Evolutionary conservation across 495 filamentous ascomycete genomes (phyloP).

Genomic region (Haplographium delicatum): DNA sequence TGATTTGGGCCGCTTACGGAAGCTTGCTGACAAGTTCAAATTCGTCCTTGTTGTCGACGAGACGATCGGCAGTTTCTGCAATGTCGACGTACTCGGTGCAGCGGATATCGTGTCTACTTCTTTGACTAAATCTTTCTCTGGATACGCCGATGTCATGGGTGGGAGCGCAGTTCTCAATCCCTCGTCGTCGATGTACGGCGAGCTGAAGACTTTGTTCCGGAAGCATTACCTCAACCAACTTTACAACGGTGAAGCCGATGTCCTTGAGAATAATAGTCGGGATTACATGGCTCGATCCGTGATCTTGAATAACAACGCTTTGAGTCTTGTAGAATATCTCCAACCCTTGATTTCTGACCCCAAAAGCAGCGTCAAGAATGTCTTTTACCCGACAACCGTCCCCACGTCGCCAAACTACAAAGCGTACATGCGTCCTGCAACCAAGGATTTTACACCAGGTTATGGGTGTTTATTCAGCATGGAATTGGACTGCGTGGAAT

Average conservation of each 20-base stretch:
- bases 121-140: conserved; percentile 47
- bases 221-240: conserved; percentile 34
- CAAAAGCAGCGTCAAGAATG: conserved; percentile 26
- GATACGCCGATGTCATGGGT: conserved; percentile 47
- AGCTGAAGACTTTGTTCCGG: conserved; percentile 27
- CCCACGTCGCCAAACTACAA: conserved; percentile 30
- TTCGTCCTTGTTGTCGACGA: conserved; percentile 31
- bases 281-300: conserved; percentile 35
- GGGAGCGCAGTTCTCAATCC: conserved; percentile 40
- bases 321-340: conserved; percentile 32
- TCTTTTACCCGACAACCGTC: conserved; percentile 36
- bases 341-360: conserved; percentile 16
- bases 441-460: conserved; percentile 29
- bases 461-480: conserved; percentile 36
- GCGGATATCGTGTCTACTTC: conserved; percentile 42
- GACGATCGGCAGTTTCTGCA: conserved; percentile 31
- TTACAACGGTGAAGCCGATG: conserved; percentile 35
- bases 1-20: conserved; percentile 26
- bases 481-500: conserved; percentile 33
- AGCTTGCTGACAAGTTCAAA: conserved; percentile 28
- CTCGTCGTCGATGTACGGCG: conserved; percentile 23
- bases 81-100: conserved; percentile 32
- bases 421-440: conserved; percentile 30
- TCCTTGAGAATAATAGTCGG: conserved; percentile 36
- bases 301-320: conserved; percentile 40